phyloP scores from a whole-genome alignment of 2,329 filamentous ascomycete species.

The Fusarium scirpi region DNA sequence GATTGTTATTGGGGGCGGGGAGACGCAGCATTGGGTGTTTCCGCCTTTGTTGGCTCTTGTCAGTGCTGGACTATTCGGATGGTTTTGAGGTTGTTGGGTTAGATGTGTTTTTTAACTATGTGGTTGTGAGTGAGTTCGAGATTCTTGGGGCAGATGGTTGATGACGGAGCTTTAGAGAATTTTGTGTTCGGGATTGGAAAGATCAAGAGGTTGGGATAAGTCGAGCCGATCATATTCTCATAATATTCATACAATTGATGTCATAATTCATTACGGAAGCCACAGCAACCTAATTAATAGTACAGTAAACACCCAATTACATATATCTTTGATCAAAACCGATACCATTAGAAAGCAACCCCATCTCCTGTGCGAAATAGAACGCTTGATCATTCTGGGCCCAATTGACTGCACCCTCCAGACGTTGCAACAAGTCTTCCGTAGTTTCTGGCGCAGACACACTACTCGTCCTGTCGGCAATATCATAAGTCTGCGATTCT shows the following conservation, averaged over 20 bases:
- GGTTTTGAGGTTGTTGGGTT: neutral
- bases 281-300: neutral
- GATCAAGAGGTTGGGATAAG: neutral
- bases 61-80: conserved; percentile 8
- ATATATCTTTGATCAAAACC: neutral
- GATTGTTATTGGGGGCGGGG: neutral
- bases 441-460: neutral
- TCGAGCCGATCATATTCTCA: neutral
- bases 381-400: conserved; percentile 30
- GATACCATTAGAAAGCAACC: conserved; percentile 4
- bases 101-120: too few relatives aligned
- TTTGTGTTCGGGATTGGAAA: neutral
- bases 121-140: neutral
- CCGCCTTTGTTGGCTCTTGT: conserved; percentile 10
- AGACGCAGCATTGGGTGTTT: conserved; percentile 24
- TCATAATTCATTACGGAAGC: neutral
- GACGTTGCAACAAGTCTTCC: conserved; percentile 5
- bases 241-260: neutral
- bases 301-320: neutral
- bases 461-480: neutral
- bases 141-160: neutral
- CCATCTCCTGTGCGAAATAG: conserved; percentile 22
- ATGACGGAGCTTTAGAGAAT: neutral
- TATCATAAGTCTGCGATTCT: neutral
- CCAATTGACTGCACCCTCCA: conserved; percentile 15